Percentiles rank a stretch among this genome's conserved stretches.
phyloP scores from a whole-genome alignment of 208 protist genomes.

The Leptomonas seymouri region DNA sequence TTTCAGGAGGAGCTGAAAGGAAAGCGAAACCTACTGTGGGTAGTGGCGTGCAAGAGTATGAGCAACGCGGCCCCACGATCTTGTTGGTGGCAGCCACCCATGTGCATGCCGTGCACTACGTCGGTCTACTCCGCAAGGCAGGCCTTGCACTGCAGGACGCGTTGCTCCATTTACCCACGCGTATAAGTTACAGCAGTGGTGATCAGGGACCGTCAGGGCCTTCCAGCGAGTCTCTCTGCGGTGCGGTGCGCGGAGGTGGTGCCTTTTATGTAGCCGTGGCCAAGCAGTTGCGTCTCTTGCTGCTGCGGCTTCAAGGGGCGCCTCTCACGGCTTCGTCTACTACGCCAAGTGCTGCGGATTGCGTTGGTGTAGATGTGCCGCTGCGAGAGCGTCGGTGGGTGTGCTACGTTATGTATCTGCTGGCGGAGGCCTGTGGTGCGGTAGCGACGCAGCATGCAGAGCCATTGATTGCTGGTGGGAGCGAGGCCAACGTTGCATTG shows the following conservation, averaged over 20 bases:
- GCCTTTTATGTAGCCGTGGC: constrained; percentile 45
- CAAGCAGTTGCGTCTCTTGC: constrained; percentile 16
- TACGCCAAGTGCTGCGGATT: neutral
- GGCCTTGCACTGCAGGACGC: constrained; percentile 19
- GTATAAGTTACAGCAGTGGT: neutral
- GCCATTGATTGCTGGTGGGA: constrained; percentile 17
- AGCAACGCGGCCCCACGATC: constrained; percentile 7
- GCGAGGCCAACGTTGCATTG: neutral
- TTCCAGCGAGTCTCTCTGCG: constrained; percentile 3
- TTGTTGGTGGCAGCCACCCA: constrained; percentile 41
- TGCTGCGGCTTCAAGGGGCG: constrained; percentile 3
- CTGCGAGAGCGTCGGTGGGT: constrained; percentile 13
- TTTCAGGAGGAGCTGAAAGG: no score
- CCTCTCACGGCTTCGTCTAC: neutral
- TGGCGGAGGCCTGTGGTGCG: constrained; percentile 40
- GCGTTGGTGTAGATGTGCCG: neutral
- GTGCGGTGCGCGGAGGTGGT: constrained; percentile 52
- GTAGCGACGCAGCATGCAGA: constrained; percentile 34
- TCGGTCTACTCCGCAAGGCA: constrained; percentile 34
- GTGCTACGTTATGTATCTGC: constrained; percentile 32
- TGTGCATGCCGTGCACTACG: constrained; percentile 27
- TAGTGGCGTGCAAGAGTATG: neutral
- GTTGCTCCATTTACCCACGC: constrained; percentile 11
- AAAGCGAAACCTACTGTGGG: no score
- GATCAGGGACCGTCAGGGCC: neutral